phyloP scores from a whole-genome alignment of 2,329 filamentous ascomycete species.

The Fusarium nanum region DNA sequence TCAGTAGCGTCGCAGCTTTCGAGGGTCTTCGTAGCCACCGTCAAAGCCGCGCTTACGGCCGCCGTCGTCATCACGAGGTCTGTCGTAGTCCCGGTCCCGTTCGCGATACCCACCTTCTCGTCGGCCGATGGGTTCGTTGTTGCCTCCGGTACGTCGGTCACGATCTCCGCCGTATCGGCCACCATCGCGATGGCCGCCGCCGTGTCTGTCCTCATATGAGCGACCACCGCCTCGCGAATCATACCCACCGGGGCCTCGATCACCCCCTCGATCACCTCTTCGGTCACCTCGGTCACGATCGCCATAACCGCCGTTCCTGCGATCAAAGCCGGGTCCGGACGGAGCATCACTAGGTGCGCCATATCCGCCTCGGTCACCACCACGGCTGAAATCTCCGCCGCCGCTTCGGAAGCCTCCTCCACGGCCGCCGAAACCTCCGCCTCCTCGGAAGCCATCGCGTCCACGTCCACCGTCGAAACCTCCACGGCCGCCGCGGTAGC shows the following conservation, averaged over 20 bases:
- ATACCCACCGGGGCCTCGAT: conserved; percentile 68
- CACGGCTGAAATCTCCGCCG: conserved; percentile 54
- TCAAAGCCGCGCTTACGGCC: conserved; percentile 78
- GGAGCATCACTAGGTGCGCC: conserved; percentile 69
- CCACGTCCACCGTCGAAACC: conserved; percentile 60
- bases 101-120: conserved; percentile 68
- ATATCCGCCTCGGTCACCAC: conserved; percentile 61
- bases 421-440: conserved; percentile 64
- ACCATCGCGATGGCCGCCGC: conserved; percentile 61
- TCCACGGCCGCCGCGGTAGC: conserved; percentile 60
- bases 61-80: conserved; percentile 67
- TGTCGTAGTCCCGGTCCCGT: conserved; percentile 65
- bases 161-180: conserved; percentile 55
- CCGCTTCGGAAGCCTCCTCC: conserved; percentile 66
- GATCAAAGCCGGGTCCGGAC: conserved; percentile 67
- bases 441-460: conserved; percentile 59
- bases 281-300: conserved; percentile 55
- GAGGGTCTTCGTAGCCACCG: conserved; percentile 81
- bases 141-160: conserved; percentile 75
- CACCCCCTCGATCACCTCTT: conserved; percentile 58
- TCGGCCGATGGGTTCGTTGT: conserved; percentile 84
- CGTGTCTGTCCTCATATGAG: conserved; percentile 68
- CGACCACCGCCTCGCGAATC: conserved; percentile 66
- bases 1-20: conserved; percentile 73
- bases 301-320: conserved; percentile 59